Conservation (phyloP, 1,284 basidiomycete species). For the Tilletia setariae region DNA sequence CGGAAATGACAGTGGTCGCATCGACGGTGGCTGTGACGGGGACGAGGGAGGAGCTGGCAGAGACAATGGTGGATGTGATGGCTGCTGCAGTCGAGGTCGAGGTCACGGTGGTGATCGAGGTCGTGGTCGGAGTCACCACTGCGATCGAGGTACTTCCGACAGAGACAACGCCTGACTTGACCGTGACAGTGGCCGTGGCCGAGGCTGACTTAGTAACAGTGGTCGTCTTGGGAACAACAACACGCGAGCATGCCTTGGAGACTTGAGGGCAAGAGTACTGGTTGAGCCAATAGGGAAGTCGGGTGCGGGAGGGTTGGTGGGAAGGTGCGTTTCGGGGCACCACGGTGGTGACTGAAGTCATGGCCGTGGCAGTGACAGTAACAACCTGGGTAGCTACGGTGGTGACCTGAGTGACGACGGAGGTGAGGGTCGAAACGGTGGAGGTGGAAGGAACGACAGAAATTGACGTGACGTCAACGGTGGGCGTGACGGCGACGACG, state of each 20-base stretch:
- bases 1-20: neutral
- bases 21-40: constrained; percentile 1
- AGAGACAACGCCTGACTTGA: neutral
- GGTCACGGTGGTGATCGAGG: neutral
- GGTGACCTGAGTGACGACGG: neutral
- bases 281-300: neutral
- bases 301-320: neutral
- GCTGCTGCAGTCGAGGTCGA: neutral
- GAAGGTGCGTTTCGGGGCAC: neutral
- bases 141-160: neutral
- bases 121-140: neutral
- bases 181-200: neutral
- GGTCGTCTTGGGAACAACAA: neutral
- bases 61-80: neutral
- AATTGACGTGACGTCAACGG: neutral
- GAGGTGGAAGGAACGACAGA: too few species aligned
- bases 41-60: constrained; percentile 2
- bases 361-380: neutral
- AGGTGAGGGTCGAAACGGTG: neutral
- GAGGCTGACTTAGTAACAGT: neutral
- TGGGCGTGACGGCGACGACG: neutral
- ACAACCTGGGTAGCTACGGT: neutral
- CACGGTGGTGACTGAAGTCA: neutral
- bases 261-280: neutral
- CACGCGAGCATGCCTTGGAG: neutral